Evolutionary conservation across 805 yeast species (phyloP).

Genomic region (Candida railenensis): DNA sequence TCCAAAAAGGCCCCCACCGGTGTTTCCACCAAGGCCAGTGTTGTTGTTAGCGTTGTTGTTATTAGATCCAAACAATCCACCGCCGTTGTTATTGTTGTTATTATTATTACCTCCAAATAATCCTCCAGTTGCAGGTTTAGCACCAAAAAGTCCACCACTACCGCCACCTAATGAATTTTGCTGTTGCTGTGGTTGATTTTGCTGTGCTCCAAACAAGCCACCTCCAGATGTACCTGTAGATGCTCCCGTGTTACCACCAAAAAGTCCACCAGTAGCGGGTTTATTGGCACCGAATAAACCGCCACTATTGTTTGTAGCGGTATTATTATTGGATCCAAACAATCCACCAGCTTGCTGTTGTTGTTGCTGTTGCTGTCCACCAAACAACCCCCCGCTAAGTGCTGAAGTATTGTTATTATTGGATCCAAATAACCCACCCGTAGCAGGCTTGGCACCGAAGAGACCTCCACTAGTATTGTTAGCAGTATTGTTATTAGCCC

Average conservation of each 20-base stretch:
- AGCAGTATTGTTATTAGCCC: constrained; percentile 10
- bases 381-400: constrained; percentile 31
- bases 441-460: constrained; percentile 9
- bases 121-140: constrained; percentile 30
- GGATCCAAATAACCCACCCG: constrained; percentile 34
- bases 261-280: constrained; percentile 20
- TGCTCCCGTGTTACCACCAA: constrained; percentile 16
- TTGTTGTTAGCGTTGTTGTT: constrained; percentile 17
- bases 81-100: constrained; percentile 17
- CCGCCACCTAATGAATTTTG: constrained; percentile 19
- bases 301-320: constrained; percentile 15
- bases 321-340: constrained; percentile 36
- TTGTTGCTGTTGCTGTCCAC: constrained; percentile 26
- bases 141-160: constrained; percentile 6
- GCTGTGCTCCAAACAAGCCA: constrained; percentile 13
- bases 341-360: constrained; percentile 40
- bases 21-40: constrained; percentile 12
- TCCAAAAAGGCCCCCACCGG: constrained; percentile 17
- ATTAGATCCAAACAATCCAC: constrained; percentile 20
- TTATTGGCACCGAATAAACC: constrained; percentile 39
- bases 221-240: constrained; percentile 8
- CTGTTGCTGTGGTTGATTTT: constrained; percentile 2
- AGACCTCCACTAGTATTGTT: constrained; percentile 16
- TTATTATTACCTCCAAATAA: constrained; percentile 42
- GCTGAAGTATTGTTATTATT: constrained; percentile 21